A percentile compares a stretch with the other conserved stretches of the same genome.
Evolutionary conservation across 2,329 filamentous ascomycete species (phyloP).

Genomic region (Claviceps purpurea): DNA sequence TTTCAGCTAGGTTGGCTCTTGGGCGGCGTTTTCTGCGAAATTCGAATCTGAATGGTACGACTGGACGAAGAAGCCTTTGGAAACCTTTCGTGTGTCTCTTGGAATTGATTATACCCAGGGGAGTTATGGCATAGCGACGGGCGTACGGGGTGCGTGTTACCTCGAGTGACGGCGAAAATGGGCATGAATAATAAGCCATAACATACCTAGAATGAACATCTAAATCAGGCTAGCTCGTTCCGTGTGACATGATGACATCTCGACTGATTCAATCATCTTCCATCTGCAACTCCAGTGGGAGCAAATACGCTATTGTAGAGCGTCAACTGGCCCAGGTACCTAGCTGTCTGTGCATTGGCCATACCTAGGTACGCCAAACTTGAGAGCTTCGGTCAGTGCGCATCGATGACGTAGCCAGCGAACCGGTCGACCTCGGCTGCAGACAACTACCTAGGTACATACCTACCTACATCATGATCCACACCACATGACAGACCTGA

Average conservation of each 20-base stretch:
- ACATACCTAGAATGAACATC: too few relatives aligned
- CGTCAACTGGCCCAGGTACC: too few relatives aligned
- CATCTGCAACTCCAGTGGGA: too few relatives aligned
- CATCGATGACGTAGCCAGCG: neutral
- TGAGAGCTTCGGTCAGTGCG: neutral
- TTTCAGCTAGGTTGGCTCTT: neutral
- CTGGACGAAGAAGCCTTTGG: neutral
- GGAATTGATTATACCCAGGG: neutral
- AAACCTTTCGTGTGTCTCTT: neutral
- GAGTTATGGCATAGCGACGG: neutral
- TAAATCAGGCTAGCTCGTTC: too few relatives aligned
- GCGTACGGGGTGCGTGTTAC: neutral
- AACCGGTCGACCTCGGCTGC: neutral
- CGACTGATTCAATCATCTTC: too few relatives aligned
- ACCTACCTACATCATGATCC: too few relatives aligned
- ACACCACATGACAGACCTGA: too few relatives aligned
- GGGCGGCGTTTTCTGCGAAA: neutral
- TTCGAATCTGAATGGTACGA: neutral
- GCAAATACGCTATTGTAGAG: too few relatives aligned
- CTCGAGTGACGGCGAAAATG: neutral
- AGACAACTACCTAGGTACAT: too few relatives aligned
- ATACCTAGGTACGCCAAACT: too few relatives aligned
- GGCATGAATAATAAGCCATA: neutral
- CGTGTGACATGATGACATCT: too few relatives aligned
- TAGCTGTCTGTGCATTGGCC: too few relatives aligned